These are phyloP conservation scores for Cynanchum wilfordii DNA, from an alignment of 257 asterid genomes.

Conservation along the genomic window DNA sequence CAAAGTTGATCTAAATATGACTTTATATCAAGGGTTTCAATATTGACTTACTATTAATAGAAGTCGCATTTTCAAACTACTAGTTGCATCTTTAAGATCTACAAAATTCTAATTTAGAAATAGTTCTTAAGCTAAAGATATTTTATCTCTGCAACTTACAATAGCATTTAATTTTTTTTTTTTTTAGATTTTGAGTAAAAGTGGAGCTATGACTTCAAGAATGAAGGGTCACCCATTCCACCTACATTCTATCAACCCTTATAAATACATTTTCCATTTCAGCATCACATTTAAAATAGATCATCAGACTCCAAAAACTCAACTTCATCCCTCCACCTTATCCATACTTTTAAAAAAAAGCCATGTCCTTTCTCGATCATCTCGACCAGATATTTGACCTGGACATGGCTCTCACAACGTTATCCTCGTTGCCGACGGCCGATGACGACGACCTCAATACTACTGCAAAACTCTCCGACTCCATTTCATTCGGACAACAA, in stretches of 20 bases:
- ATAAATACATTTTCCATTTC: background rate
- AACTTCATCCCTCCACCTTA: background rate
- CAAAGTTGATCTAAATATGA: too few species aligned
- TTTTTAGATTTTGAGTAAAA: too few species aligned
- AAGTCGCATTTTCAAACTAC: too few species aligned
- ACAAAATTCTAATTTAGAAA: too few species aligned
- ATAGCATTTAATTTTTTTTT: too few species aligned
- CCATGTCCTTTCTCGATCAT: background rate
- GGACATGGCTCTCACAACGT: constrained; percentile 24
- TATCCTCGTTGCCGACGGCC: background rate
- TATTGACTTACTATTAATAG: too few species aligned
- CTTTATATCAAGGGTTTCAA: too few species aligned
- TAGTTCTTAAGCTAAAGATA: too few species aligned
- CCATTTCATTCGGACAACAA: background rate
- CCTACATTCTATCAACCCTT: background rate
- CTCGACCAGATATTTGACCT: constrained; percentile 26
- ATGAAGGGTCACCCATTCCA: background rate
- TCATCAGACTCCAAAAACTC: background rate
- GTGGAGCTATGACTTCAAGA: too few species aligned
- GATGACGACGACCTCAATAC: background rate
- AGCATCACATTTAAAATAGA: background rate
- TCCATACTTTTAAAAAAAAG: background rate
- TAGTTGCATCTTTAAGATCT: too few species aligned
- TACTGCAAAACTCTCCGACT: background rate
- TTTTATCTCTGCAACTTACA: too few species aligned